Conservation (phyloP, 495 filamentous ascomycete genomes). For the Daldinia childiae region DNA sequence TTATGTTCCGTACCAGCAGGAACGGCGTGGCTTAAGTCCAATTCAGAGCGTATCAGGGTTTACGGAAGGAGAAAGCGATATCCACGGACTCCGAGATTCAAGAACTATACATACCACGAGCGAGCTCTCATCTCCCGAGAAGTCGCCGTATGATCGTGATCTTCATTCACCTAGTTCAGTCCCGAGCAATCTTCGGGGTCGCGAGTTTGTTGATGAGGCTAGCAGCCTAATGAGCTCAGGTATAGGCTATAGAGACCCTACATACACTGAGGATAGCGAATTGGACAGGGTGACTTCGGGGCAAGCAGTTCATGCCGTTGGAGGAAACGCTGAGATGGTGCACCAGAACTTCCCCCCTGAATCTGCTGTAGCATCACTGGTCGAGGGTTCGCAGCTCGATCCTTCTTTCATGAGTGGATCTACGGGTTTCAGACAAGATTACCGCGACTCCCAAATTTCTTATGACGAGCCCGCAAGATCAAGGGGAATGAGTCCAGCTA, state of each 20-base stretch:
- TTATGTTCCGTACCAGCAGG: slow-evolving; percentile 65
- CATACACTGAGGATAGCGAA: slow-evolving; percentile 75
- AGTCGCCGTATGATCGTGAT: slow-evolving; percentile 48
- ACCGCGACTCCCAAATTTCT: slow-evolving; percentile 51
- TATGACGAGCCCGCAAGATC: slow-evolving; percentile 52
- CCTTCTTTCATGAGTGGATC: slow-evolving; percentile 73
- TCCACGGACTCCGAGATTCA: slow-evolving; percentile 58
- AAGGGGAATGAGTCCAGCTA: slow-evolving; percentile 50
- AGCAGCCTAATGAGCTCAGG: slow-evolving; percentile 54
- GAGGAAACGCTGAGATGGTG: slow-evolving; percentile 77
- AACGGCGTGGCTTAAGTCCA: slow-evolving; percentile 76
- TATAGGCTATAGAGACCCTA: slow-evolving; percentile 66
- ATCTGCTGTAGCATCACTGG: slow-evolving; percentile 86
- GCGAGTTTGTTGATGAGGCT: slow-evolving; percentile 53
- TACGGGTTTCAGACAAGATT: slow-evolving; percentile 44
- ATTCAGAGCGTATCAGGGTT: slow-evolving; percentile 90
- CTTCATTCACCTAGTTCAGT: slow-evolving; percentile 49
- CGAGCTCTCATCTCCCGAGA: slow-evolving; percentile 55
- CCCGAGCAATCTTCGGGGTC: slow-evolving; percentile 53
- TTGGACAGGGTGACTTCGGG: slow-evolving; percentile 69
- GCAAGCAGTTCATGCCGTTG: slow-evolving; percentile 72
- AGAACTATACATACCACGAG: slow-evolving; percentile 55
- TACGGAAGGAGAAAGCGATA: slow-evolving; percentile 61
- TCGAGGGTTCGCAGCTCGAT: slow-evolving; percentile 84
- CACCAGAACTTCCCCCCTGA: slow-evolving; percentile 77